Percentiles rank a stretch among this genome's conserved stretches.
These are phyloP conservation scores for Meripilus lineatus DNA, from an alignment of 1,284 basidiomycete genomes.

Conservation along the genomic window DNA sequence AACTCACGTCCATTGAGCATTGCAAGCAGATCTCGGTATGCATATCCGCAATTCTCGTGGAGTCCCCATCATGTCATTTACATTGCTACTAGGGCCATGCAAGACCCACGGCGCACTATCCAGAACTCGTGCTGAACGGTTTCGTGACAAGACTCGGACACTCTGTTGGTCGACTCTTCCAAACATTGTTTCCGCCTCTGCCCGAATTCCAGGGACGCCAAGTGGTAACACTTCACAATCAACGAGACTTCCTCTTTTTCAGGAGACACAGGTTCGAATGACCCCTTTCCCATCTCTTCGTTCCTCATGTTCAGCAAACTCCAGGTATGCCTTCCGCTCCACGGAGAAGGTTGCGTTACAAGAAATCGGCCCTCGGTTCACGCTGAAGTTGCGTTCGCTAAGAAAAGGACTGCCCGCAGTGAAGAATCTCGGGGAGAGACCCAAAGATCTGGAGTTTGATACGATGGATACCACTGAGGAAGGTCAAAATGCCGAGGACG, in stretches of 20 bases:
- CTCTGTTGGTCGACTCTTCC: slow-evolving; percentile 90
- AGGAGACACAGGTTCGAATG: slow-evolving; percentile 74
- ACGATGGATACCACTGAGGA: slow-evolving; percentile 36
- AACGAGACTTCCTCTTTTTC: slow-evolving; percentile 98
- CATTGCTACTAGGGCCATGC: slow-evolving; percentile 72
- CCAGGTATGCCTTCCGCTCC: slow-evolving; percentile 88
- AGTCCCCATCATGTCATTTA: neutral
- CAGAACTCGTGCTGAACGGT: slow-evolving; percentile 94
- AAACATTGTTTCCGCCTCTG: slow-evolving; percentile 91
- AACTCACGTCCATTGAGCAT: slow-evolving; percentile 83
- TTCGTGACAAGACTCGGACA: slow-evolving; percentile 95
- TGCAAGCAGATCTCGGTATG: slow-evolving; percentile 83
- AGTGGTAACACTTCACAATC: slow-evolving; percentile 96
- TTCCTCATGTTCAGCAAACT: neutral
- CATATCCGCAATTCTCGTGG: slow-evolving; percentile 15
- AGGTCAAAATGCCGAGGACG: slow-evolving; percentile 12
- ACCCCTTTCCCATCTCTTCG: neutral
- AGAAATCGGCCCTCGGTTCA: slow-evolving; percentile 98
- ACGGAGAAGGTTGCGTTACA: slow-evolving; percentile 91
- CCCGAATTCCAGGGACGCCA: slow-evolving; percentile 97
- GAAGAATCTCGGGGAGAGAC: slow-evolving; percentile 54
- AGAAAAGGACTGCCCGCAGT: slow-evolving; percentile 87
- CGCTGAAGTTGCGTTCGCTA: slow-evolving; percentile 88
- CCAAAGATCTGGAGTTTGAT: slow-evolving; percentile 61
- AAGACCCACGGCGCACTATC: slow-evolving; percentile 87